These are phyloP conservation scores for Carex parvula DNA, from an alignment of 176 grass and related monocot species.

Conservation along the genomic window DNA sequence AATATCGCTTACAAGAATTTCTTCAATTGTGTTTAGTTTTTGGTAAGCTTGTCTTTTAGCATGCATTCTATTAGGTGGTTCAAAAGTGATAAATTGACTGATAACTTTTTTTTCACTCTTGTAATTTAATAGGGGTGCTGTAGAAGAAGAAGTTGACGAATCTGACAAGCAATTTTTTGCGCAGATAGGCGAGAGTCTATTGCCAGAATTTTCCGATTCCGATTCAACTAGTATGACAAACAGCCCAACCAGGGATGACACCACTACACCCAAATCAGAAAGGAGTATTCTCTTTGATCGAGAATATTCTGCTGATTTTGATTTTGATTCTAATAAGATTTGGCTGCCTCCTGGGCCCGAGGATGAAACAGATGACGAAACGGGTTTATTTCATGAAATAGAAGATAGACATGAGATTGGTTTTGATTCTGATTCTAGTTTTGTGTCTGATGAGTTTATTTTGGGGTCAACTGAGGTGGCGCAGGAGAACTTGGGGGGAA, in stretches of 20 bases:
- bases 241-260: conserved; percentile 33
- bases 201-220: conserved; percentile 68
- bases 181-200: conserved; percentile 37
- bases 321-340: conserved; percentile 17
- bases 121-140: conserved; percentile 34
- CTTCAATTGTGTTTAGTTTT: not conserved
- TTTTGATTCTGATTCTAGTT: conserved; percentile 33
- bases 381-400: conserved; percentile 40
- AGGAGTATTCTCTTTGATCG: conserved; percentile 32
- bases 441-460: conserved; percentile 34
- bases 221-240: conserved; percentile 56
- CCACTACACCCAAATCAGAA: conserved; percentile 34
- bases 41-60: not conserved
- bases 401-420: conserved; percentile 49
- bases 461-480: conserved; percentile 16
- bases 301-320: conserved; percentile 38
- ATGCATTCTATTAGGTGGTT: conserved; percentile 1
- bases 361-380: conserved; percentile 61
- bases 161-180: conserved; percentile 47
- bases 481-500: conserved; percentile 36
- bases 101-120: not conserved
- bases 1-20: not conserved
- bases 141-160: conserved; percentile 46
- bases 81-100: not conserved
- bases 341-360: conserved; percentile 33